These are phyloP conservation scores for Venturia aucupariae DNA, from an alignment of 2,329 filamentous ascomycete genomes.

Conservation along the genomic window DNA sequence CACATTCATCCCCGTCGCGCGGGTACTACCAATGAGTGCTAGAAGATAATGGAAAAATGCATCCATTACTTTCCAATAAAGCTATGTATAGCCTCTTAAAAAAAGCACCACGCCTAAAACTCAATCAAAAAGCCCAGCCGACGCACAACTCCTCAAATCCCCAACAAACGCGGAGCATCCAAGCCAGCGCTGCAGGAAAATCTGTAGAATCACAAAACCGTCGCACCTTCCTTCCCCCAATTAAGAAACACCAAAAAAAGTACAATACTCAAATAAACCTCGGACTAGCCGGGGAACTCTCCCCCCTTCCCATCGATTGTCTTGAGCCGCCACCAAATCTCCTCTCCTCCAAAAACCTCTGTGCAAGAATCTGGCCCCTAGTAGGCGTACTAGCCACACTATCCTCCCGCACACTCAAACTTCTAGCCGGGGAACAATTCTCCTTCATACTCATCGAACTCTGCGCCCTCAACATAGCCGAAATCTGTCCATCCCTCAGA, in stretches of 20 bases:
- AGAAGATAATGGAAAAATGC: not conserved
- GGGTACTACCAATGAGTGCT: too few relatives aligned
- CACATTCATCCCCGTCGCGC: too few relatives aligned
- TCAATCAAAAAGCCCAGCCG: not conserved
- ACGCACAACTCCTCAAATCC: not conserved
- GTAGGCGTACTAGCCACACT: not conserved
- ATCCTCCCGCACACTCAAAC: not conserved
- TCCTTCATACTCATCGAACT: slow-evolving; percentile 2
- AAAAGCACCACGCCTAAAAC: not conserved
- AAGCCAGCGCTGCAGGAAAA: not conserved
- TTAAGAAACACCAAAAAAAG: not conserved
- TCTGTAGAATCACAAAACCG: not conserved
- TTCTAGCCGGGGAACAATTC: not conserved
- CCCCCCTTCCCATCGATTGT: not conserved
- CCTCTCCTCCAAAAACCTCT: slow-evolving; percentile 5
- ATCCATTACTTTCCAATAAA: slow-evolving; percentile 9
- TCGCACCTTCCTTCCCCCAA: not conserved
- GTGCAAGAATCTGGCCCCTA: not conserved
- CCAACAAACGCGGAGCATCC: not conserved
- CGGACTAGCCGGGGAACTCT: not conserved
- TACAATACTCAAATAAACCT: slow-evolving; percentile 7
- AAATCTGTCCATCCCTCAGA: not conserved
- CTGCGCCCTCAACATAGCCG: not conserved
- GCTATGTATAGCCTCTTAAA: not conserved
- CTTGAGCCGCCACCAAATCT: not conserved